A percentile compares a stretch with the other conserved stretches of the same genome.
These are phyloP conservation scores for Dioscorea zingiberensis DNA, from an alignment of 106 monocot genomes.

Conservation along the genomic window DNA sequence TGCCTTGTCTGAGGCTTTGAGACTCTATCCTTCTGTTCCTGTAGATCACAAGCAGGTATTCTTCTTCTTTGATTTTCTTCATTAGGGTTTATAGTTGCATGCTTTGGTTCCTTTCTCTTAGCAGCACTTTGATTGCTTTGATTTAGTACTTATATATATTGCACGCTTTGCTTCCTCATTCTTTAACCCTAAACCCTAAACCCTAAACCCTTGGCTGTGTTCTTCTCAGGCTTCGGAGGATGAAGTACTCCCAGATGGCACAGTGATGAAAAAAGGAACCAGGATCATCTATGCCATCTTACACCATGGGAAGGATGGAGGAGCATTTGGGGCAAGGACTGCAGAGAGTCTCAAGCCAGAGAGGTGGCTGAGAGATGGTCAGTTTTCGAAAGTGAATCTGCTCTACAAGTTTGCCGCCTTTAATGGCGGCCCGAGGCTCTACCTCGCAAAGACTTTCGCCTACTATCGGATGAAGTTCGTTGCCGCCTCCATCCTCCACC, in stretches of 20 bases:
- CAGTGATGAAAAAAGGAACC: conserved; percentile 66
- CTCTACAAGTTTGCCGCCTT: conserved; percentile 95
- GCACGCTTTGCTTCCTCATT: too few relatives aligned
- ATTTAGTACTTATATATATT: too few relatives aligned
- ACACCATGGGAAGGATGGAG: conserved; percentile 93
- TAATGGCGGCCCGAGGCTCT: conserved; percentile 90
- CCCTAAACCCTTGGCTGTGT: neutral
- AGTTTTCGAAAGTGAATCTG: conserved; percentile 63
- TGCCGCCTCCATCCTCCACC: conserved; percentile 59
- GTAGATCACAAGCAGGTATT: conserved; percentile 85
- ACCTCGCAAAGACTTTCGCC: conserved; percentile 89
- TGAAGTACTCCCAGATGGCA: conserved; percentile 71
- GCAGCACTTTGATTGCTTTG: too few relatives aligned
- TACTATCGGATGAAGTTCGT: conserved; percentile 95
- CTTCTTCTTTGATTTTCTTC: too few relatives aligned
- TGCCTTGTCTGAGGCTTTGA: conserved; percentile 77
- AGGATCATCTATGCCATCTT: conserved; percentile 87
- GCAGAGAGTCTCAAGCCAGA: conserved; percentile 84
- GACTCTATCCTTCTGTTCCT: conserved; percentile 92
- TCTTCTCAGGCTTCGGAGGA: conserved; percentile 37
- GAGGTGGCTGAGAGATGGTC: conserved; percentile 43
- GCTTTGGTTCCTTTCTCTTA: too few relatives aligned
- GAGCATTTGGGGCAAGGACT: conserved; percentile 94
- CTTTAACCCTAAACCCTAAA: too few relatives aligned
- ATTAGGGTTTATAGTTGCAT: too few relatives aligned